Evolutionary conservation across 1,139 yeast genomes (phyloP).

Genomic region (Sugiyamaella pinicola): DNA sequence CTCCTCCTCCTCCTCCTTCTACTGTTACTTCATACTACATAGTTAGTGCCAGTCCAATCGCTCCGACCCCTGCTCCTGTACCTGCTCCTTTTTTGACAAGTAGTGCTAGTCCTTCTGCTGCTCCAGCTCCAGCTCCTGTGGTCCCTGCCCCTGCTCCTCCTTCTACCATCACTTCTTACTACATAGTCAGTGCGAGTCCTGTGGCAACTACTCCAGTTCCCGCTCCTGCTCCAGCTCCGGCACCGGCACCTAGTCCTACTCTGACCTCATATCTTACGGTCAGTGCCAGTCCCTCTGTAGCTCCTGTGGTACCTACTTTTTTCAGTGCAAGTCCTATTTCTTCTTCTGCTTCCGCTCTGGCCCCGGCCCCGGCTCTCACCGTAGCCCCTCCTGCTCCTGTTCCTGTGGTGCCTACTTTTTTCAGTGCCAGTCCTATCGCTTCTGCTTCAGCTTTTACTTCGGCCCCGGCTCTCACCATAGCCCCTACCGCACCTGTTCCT

Average conservation of each 20-base stretch:
- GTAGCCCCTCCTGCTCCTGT: constrained; percentile 13
- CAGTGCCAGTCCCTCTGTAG: background rate
- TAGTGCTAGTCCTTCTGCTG: background rate
- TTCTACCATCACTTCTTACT: background rate
- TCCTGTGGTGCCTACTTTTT: background rate
- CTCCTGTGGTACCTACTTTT: background rate
- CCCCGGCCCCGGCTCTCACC: constrained; percentile 14
- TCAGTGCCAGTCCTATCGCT: background rate
- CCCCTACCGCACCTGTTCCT: background rate
- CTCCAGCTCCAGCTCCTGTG: constrained; percentile 1
- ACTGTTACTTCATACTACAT: background rate
- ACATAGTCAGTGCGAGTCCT: background rate
- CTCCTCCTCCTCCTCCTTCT: background rate
- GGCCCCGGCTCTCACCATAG: background rate
- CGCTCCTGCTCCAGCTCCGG: constrained; percentile 1
- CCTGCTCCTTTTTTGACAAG: background rate
- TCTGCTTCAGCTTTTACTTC: constrained; percentile 5
- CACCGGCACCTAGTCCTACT: background rate
- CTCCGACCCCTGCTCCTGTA: background rate
- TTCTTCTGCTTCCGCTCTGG: constrained; percentile 1
- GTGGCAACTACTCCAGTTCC: background rate
- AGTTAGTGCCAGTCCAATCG: background rate
- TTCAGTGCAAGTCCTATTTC: constrained; percentile 2
- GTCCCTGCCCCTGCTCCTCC: background rate
- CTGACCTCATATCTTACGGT: background rate